Percentiles rank a stretch among this genome's conserved stretches.
Evolutionary conservation across 768 basidiomycete genomes (phyloP).

Genomic region (Leccinum obscurum): DNA sequence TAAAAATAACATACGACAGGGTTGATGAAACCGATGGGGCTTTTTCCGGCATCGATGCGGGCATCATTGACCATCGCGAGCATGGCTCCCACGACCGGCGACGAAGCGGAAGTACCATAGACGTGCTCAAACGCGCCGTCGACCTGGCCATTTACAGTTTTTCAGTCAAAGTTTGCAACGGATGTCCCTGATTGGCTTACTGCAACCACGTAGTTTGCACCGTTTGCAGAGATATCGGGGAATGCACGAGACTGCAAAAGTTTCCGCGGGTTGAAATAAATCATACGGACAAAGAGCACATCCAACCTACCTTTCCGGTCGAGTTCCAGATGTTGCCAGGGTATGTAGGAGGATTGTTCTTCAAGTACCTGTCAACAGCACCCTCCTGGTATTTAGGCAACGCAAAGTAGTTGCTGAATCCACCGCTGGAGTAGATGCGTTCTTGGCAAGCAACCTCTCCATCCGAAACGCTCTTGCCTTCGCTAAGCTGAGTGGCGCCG

Average conservation of each 20-base stretch:
- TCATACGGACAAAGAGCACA: background rate
- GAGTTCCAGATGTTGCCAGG: constrained; percentile 45
- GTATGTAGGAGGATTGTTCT: constrained; percentile 41
- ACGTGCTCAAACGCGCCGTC: constrained; percentile 41
- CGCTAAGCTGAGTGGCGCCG: constrained; percentile 58
- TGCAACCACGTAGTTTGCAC: constrained; percentile 34
- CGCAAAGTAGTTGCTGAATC: constrained; percentile 56
- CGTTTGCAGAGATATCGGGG: constrained; percentile 61
- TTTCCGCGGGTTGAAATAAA: background rate
- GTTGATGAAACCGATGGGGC: constrained; percentile 60
- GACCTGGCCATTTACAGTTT: constrained; percentile 21
- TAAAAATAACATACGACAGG: no score
- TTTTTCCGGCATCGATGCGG: constrained; percentile 45
- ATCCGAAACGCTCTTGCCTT: constrained; percentile 42
- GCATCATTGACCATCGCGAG: constrained; percentile 64
- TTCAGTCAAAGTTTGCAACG: constrained; percentile 14
- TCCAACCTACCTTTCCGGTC: constrained; percentile 34
- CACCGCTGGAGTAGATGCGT: constrained; percentile 51
- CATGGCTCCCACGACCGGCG: constrained; percentile 65
- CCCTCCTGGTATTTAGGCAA: constrained; percentile 52
- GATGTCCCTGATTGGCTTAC: constrained; percentile 7
- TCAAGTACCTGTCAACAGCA: constrained; percentile 49
- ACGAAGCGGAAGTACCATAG: constrained; percentile 58
- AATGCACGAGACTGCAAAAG: constrained; percentile 48
- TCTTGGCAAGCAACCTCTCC: constrained; percentile 47